Evolutionary conservation across 805 yeast genomes (phyloP).

Genomic region (Novakomyces olei): DNA sequence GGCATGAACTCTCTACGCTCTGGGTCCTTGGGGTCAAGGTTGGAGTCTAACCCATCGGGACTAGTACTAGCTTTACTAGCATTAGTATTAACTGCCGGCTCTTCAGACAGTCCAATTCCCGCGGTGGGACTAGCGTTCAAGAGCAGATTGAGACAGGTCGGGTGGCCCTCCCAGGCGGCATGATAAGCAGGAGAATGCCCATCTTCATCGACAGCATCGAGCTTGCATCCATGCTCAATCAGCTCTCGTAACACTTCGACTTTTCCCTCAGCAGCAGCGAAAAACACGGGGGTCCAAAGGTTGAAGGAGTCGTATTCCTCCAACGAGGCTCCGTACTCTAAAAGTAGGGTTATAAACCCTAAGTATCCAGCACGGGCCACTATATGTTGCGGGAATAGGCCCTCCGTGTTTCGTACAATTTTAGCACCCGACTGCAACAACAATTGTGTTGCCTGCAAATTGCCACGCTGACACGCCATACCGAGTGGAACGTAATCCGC

Average conservation of each 20-base stretch:
- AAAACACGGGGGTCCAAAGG: conserved; percentile 84
- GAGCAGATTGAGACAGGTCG: conserved; percentile 52
- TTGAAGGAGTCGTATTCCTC: conserved; percentile 66
- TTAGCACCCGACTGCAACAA: conserved; percentile 25
- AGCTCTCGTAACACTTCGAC: conserved; percentile 44
- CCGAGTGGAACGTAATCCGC: conserved; percentile 38
- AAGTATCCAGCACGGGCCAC: conserved; percentile 68
- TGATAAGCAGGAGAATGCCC: conserved; percentile 64
- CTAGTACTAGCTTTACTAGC: background rate
- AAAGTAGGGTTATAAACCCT: conserved; percentile 31
- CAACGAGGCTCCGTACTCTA: conserved; percentile 39
- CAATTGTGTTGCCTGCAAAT: conserved; percentile 42
- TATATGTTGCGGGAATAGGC: conserved; percentile 69
- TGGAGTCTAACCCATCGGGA: background rate
- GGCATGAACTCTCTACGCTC: background rate
- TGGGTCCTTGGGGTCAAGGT: background rate
- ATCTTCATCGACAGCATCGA: conserved; percentile 50
- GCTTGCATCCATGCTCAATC: conserved; percentile 50
- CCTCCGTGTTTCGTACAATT: conserved; percentile 50
- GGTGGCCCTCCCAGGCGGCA: conserved; percentile 87
- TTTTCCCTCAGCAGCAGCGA: conserved; percentile 74
- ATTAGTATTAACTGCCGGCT: no score
- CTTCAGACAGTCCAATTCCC: background rate
- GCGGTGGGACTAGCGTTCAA: conserved; percentile 17
- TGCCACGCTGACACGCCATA: conserved; percentile 73